phyloP scores from a whole-genome alignment of 1,139 yeast species.

The Wickerhamomyces sp. region DNA sequence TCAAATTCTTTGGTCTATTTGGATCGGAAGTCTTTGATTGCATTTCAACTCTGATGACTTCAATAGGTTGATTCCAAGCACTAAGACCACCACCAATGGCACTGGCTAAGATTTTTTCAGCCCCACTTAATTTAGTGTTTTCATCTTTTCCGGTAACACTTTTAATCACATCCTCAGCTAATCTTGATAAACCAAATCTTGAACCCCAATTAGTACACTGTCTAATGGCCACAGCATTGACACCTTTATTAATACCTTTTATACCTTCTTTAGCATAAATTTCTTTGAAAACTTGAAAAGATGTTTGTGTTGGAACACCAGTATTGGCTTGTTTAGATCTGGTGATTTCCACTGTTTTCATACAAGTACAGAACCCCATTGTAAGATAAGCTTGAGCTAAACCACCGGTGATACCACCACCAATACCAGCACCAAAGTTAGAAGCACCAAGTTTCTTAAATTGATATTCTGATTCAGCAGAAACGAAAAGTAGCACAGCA shows the following conservation, averaged over 20 bases:
- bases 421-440: conserved; percentile 80
- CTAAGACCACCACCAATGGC: conserved; percentile 95
- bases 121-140: conserved; percentile 60
- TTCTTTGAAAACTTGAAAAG: conserved; percentile 82
- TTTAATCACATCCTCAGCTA: conserved; percentile 85
- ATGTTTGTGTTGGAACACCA: conserved; percentile 68
- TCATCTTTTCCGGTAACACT: conserved; percentile 54
- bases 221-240: conserved; percentile 97
- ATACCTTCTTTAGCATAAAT: conserved; percentile 84
- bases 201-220: conserved; percentile 99
- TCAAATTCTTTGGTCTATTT: conserved; percentile 88
- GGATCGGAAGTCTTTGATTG: conserved; percentile 91
- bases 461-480: conserved; percentile 86
- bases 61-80: conserved; percentile 99
- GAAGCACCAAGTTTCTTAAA: conserved; percentile 61
- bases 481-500: conserved; percentile 90
- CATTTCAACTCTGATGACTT: conserved; percentile 96
- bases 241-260: conserved; percentile 94
- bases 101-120: conserved; percentile 82
- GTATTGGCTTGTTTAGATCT: conserved; percentile 74
- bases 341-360: conserved; percentile 97
- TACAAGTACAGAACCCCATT: conserved; percentile 96
- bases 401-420: conserved; percentile 95
- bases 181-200: conserved; percentile 85
- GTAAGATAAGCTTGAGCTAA: conserved; percentile 89